Conservation (phyloP, 2,329 filamentous ascomycete genomes). For the Pseudocercospora eumusae region DNA sequence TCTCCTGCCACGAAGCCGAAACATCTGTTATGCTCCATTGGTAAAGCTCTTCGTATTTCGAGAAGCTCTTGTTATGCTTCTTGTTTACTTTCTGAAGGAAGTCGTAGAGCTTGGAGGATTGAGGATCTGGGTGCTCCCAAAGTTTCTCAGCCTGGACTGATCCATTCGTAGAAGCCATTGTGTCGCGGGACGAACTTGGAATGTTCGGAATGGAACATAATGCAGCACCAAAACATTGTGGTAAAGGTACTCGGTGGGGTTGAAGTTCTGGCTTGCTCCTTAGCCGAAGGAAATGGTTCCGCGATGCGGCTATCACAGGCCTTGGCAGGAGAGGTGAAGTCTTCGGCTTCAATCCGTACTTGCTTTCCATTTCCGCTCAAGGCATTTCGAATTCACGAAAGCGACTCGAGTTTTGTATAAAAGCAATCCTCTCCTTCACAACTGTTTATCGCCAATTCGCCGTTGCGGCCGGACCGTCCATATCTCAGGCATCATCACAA, state of each 20-base stretch:
- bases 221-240: not conserved
- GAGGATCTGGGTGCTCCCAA: slow-evolving; percentile 45
- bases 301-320: not conserved
- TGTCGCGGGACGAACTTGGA: not conserved
- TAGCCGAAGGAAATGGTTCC: not conserved
- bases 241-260: not conserved
- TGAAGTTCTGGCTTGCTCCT: too few relatives aligned
- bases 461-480: not conserved
- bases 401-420: too few relatives aligned
- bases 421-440: too few relatives aligned
- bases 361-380: too few relatives aligned
- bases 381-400: too few relatives aligned
- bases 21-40: slow-evolving; percentile 80
- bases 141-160: slow-evolving; percentile 28
- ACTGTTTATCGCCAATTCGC: too few relatives aligned
- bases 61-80: slow-evolving; percentile 64
- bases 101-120: slow-evolving; percentile 48
- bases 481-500: too few relatives aligned
- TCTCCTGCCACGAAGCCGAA: slow-evolving; percentile 76
- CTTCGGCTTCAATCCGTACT: too few relatives aligned
- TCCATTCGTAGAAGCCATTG: not conserved
- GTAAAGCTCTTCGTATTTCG: slow-evolving; percentile 73
- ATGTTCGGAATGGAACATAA: not conserved
- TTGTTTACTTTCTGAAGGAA: slow-evolving; percentile 64
- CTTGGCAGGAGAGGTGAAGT: not conserved